Percentiles rank a stretch among this genome's conserved stretches.
phyloP scores from a whole-genome alignment of 179 eudicot genomes.

The Dionaea muscipula region DNA sequence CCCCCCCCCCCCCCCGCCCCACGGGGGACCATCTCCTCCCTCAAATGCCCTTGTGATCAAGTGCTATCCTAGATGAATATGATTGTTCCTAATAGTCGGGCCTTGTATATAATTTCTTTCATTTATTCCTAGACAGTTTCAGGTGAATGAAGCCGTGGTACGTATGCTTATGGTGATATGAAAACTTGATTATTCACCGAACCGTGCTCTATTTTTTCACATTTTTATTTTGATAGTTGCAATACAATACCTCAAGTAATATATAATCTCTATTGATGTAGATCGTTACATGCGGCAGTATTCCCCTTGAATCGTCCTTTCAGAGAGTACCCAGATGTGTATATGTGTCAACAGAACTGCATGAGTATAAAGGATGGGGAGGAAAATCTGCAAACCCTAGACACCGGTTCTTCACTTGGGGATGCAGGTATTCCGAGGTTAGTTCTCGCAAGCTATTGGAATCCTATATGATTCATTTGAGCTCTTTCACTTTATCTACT shows the following conservation, averaged over 20 bases:
- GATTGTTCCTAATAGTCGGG: too few relatives aligned
- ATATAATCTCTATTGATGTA: slow-evolving; percentile 19
- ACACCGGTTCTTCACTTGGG: slow-evolving; percentile 84
- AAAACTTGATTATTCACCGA: neutral
- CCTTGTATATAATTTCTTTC: too few relatives aligned
- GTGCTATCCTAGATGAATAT: neutral
- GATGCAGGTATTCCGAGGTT: slow-evolving; percentile 80
- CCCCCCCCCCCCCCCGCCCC: too few relatives aligned
- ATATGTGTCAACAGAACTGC: slow-evolving; percentile 68
- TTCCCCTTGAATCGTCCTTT: slow-evolving; percentile 89
- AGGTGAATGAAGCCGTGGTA: too few relatives aligned
- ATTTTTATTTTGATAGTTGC: neutral
- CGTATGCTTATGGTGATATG: too few relatives aligned
- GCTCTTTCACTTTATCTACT: neutral
- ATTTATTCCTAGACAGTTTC: too few relatives aligned
- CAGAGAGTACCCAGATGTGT: slow-evolving; percentile 78
- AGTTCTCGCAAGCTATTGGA: too few relatives aligned
- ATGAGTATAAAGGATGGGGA: slow-evolving; percentile 75
- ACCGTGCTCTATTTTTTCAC: neutral
- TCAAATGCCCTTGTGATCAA: neutral
- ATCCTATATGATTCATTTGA: too few relatives aligned
- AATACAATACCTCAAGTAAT: neutral
- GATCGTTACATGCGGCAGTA: slow-evolving; percentile 96
- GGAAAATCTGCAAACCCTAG: slow-evolving; percentile 57
- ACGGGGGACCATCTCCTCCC: too few relatives aligned